Percentiles rank a stretch among this genome's conserved stretches.
Evolutionary conservation across 2,329 filamentous ascomycete genomes (phyloP).

Genomic region (Moelleriella libera): DNA sequence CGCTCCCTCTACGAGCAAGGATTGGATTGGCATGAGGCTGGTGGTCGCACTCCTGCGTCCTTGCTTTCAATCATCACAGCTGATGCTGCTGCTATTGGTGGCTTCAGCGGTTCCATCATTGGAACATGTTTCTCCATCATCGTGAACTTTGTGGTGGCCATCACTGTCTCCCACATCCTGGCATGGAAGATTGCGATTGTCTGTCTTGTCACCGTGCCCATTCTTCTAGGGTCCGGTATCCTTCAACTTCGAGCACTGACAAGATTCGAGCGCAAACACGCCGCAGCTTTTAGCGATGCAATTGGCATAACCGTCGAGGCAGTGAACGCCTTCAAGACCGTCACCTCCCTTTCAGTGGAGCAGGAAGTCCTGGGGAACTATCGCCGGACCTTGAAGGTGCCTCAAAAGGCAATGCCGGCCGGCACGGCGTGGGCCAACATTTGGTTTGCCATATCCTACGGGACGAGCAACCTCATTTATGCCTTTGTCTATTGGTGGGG

Average conservation of each 20-base stretch:
- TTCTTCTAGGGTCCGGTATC: constrained; percentile 54
- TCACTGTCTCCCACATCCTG: constrained; percentile 55
- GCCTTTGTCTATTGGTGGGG: constrained; percentile 74
- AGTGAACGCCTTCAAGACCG: constrained; percentile 50
- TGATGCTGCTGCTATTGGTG: constrained; percentile 52
- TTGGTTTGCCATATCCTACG: constrained; percentile 46
- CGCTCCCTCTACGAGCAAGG: constrained; percentile 52
- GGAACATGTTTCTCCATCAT: constrained; percentile 54
- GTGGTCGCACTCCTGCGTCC: constrained; percentile 43
- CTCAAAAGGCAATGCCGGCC: constrained; percentile 39
- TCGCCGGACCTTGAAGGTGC: constrained; percentile 30
- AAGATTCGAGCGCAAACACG: constrained; percentile 47
- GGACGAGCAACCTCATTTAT: constrained; percentile 53
- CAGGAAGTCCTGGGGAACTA: constrained; percentile 38
- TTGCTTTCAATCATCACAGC: constrained; percentile 56
- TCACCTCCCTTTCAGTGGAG: constrained; percentile 40
- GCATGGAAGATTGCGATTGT: constrained; percentile 68
- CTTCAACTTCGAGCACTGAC: constrained; percentile 52
- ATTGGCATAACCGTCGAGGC: constrained; percentile 54
- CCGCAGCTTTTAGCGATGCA: constrained; percentile 48
- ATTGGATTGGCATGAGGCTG: constrained; percentile 57
- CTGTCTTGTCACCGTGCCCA: constrained; percentile 51
- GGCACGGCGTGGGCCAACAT: constrained; percentile 38
- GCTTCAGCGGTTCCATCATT: constrained; percentile 56
- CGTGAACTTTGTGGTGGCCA: constrained; percentile 53